phyloP scores from a whole-genome alignment of 2,329 filamentous ascomycete genomes.

The Colletotrichum falcatum region DNA sequence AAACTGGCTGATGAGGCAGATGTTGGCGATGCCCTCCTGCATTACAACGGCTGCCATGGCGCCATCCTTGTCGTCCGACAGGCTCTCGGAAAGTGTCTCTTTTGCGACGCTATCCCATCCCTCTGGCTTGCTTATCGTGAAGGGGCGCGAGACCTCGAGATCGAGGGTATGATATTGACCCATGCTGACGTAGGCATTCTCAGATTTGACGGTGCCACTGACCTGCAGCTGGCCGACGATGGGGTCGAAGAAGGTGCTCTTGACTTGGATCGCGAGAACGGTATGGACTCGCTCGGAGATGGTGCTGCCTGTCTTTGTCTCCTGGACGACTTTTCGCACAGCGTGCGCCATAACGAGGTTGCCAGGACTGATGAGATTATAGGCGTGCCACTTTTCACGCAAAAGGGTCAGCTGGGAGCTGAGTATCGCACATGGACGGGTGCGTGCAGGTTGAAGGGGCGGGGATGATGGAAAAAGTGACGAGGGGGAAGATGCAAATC shows the following conservation, averaged over 20 bases:
- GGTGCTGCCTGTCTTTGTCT: constrained; percentile 61
- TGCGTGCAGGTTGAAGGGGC: background rate
- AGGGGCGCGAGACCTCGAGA: constrained; percentile 87
- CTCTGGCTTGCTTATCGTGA: constrained; percentile 85
- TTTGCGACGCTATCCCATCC: constrained; percentile 89
- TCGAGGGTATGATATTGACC: constrained; percentile 75
- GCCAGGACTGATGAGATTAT: constrained; percentile 68
- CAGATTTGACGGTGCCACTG: constrained; percentile 64
- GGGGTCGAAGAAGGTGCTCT: constrained; percentile 69
- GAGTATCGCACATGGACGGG: background rate
- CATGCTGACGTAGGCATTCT: constrained; percentile 64
- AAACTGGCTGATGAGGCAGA: constrained; percentile 84
- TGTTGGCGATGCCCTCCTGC: constrained; percentile 88
- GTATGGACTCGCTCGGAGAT: constrained; percentile 65
- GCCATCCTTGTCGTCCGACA: constrained; percentile 82
- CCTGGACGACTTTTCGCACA: constrained; percentile 65
- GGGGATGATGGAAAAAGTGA: background rate
- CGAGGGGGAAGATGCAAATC: background rate
- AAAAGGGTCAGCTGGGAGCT: constrained; percentile 1
- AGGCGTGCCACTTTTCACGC: constrained; percentile 65
- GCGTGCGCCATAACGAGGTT: constrained; percentile 68
- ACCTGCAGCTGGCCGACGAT: constrained; percentile 66
- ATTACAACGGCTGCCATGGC: constrained; percentile 92
- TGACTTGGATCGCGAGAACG: constrained; percentile 68
- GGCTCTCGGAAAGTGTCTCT: constrained; percentile 81